Percentiles rank a stretch among this genome's conserved stretches.
Evolutionary conservation across 768 basidiomycete species (phyloP).

Genomic region (Flagelloscypha sp.): DNA sequence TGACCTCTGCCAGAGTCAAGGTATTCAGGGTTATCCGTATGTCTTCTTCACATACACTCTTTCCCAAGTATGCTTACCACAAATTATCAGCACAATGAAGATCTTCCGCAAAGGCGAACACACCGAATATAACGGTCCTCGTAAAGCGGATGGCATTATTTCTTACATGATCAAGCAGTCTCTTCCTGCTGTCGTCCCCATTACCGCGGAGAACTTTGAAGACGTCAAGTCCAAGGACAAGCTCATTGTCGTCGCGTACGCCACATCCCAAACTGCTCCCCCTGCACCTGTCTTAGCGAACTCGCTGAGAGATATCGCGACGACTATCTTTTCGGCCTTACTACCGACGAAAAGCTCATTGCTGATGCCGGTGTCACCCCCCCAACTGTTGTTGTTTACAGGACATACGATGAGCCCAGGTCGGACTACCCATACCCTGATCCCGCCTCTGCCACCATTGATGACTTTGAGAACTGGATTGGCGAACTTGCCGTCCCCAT

Average conservation of each 20-base stretch:
- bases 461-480: slow-evolving; percentile 72
- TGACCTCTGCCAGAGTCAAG: slow-evolving; percentile 83
- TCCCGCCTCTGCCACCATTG: slow-evolving; percentile 41
- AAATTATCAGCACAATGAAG: slow-evolving; percentile 64
- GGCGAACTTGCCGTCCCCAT: slow-evolving; percentile 78
- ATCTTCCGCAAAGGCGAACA: slow-evolving; percentile 82
- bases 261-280: slow-evolving; percentile 60
- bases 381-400: slow-evolving; percentile 88
- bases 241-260: slow-evolving; percentile 83
- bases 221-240: slow-evolving; percentile 88
- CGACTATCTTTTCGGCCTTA: slow-evolving; percentile 84
- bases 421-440: slow-evolving; percentile 58
- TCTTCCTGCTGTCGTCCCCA: slow-evolving; percentile 82
- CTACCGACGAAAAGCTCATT: slow-evolving; percentile 62
- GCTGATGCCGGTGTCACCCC: slow-evolving; percentile 65
- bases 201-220: slow-evolving; percentile 66
- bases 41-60: slow-evolving; percentile 22
- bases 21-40: slow-evolving; percentile 91
- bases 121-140: slow-evolving; percentile 77
- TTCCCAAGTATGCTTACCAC: too few species aligned
- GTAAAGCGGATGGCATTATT: slow-evolving; percentile 93
- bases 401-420: slow-evolving; percentile 80
- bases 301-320: slow-evolving; percentile 87
- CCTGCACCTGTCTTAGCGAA: slow-evolving; percentile 67
- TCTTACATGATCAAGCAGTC: slow-evolving; percentile 99